Evolutionary conservation across 495 filamentous ascomycete species (phyloP), one percentile per base, ranked within the genome.

Genomic region (Baudoinia panamericana): DNA sequence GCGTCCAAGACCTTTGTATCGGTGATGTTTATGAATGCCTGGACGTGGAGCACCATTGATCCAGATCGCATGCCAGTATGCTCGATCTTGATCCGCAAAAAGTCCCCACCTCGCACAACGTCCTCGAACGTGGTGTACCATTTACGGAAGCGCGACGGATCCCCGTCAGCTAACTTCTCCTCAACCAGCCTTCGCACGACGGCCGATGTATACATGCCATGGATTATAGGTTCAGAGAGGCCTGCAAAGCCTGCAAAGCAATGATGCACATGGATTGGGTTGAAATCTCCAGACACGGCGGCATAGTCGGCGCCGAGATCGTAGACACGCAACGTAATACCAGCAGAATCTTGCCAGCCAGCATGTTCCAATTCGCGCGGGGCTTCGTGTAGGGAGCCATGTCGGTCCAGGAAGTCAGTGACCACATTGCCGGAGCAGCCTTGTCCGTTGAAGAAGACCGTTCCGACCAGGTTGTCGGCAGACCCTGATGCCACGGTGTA

Each of bases 181-280:
- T 96, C 90, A 4, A 99, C 88, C n/a, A 95, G 65, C 59, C 84
- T 86, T 35, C 90, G 80, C n/a, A 96, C 90, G 16, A 90, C 85
- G 39, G 90, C 90, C 63, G 87, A 94, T 3, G 86, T 83, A 70
- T 96, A 99, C 90, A 99, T 99, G 44, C 90, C 90, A 58, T 99
- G 88, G 2, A 90, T 95, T 58, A 97, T 97, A 20, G 88, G 95
- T 23, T 90, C 88, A 0, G 83, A 84, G 13, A 99, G 75, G 59
- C 82, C 86, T 56, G 88, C 90, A 56, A 95, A 99, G 60, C 72
- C 82, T 11, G 92, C 75, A 65, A 99, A 99, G 26, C 93, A 84
- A 36, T 87, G 78, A 2, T 88, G 94, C 30, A 96, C 90, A 66
- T 99, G 90, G 47, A 99, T 99, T 6, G 90, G 90, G 57, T 99